Base-by-base conservation (phyloP, 2,329 filamentous ascomycete species). In the Allantophomopsis cytisporea region DNA sequence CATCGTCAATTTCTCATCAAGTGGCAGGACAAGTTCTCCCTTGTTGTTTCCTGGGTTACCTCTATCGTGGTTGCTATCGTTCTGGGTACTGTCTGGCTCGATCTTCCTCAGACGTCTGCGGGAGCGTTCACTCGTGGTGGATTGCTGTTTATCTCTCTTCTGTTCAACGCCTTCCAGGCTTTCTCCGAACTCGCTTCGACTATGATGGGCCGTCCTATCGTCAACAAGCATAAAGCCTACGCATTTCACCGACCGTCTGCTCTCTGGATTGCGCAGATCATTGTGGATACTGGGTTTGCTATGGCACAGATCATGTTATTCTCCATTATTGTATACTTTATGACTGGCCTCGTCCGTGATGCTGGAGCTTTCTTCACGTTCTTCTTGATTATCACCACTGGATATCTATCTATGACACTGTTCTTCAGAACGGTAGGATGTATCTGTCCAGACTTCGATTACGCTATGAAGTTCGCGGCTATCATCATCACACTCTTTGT, bases 111-210 rank as follows among this genome's bases (percentile, higher is more conserved):
- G 38, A 76, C 68, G 0, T 76, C 73, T 1, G 73, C 74, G 23
- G 83, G 79, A 31, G 82, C 83, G 3, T 93, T 91, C 59, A 83
- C 79, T 48, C 77, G 85, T 55, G 84, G 84, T 45, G 85, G 84
- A 63, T 71, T 89, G 1, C 65, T 93, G 38, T 93, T 93, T 61
- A 76, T 87, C 39, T 66, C 81, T 16, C 70, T 93, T 2, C 62
- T 93, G 4, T 89, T 89, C 68, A 89, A 89, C 56, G 81, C 82
- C n/a, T 89, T 93, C 59, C 79, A 86, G 53, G 83, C 85, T 17
- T 88, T 91, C 53, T 74, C 80, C 0, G 85, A 93, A 56, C 61
- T 94, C 0, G 80, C 71, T 0, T 69, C 71, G 10, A 82, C 80
- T 2, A 89, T 91, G 82, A 62, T 78, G 13, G 83, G 80, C 1